These are phyloP conservation scores for Extremus antarcticus DNA, from an alignment of 495 filamentous ascomycete species.

Conservation along the genomic window DNA sequence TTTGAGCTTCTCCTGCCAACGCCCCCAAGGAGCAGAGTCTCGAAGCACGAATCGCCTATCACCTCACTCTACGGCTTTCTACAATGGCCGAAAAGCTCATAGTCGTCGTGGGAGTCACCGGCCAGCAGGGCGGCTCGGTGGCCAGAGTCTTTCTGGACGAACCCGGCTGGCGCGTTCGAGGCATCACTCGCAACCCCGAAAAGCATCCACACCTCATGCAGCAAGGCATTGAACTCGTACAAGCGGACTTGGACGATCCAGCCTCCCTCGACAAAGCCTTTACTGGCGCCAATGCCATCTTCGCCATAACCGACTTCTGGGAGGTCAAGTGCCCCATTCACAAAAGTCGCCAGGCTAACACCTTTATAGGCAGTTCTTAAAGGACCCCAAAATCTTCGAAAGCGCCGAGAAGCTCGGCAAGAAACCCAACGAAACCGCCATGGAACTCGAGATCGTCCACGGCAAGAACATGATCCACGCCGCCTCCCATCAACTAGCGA, in stretches of 20 bases:
- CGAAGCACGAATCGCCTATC: no score
- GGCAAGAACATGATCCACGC: constrained; percentile 40
- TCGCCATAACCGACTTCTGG: constrained; percentile 46
- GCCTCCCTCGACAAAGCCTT: constrained; percentile 37
- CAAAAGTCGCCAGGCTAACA: no score
- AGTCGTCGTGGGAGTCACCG: constrained; percentile 41
- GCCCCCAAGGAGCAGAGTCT: no score
- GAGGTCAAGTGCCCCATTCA: no score
- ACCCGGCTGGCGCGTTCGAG: constrained; percentile 24
- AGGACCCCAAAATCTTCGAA: constrained; percentile 23
- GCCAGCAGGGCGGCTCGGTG: constrained; percentile 31
- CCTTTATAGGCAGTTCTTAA: no score
- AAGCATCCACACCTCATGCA: constrained; percentile 31
- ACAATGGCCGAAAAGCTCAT: constrained; percentile 30
- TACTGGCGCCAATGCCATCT: constrained; percentile 39
- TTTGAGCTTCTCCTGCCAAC: no score
- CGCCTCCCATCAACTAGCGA: constrained; percentile 27
- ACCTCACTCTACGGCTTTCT: no score
- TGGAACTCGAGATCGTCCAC: constrained; percentile 38
- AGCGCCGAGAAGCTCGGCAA: constrained; percentile 22
- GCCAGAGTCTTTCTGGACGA: constrained; percentile 19
- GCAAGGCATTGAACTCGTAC: constrained; percentile 35
- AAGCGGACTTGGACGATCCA: constrained; percentile 37
- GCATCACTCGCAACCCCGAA: constrained; percentile 26
- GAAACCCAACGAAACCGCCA: constrained; percentile 35